phyloP scores from a whole-genome alignment of 495 filamentous ascomycete species.

The Baudoinia panamericana region DNA sequence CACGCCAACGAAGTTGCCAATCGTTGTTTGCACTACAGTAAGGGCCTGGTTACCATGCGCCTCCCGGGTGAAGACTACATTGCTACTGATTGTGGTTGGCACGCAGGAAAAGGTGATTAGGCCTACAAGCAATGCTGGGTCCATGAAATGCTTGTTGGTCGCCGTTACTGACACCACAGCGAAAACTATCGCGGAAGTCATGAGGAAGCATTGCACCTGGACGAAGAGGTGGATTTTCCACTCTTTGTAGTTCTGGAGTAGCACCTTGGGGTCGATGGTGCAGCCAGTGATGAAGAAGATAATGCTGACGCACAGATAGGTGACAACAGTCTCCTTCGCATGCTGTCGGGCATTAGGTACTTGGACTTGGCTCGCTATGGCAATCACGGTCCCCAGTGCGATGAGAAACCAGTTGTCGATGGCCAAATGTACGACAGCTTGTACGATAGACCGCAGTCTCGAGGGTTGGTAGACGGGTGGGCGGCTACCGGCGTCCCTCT shows the following conservation, averaged over 20 bases:
- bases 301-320: slow-evolving; percentile 30
- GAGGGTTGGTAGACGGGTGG: no score
- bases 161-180: slow-evolving; percentile 30
- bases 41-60: slow-evolving; percentile 32
- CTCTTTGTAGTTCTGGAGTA: slow-evolving; percentile 28
- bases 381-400: slow-evolving; percentile 25
- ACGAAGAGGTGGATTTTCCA: slow-evolving; percentile 33
- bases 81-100: slow-evolving; percentile 33
- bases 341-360: slow-evolving; percentile 27
- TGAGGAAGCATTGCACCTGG: slow-evolving; percentile 32
- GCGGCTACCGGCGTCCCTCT: no score
- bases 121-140: slow-evolving; percentile 32
- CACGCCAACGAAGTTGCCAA: slow-evolving; percentile 33
- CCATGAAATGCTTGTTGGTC: slow-evolving; percentile 30
- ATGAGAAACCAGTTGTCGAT: slow-evolving; percentile 28
- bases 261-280: slow-evolving; percentile 28
- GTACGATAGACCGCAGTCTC: no score
- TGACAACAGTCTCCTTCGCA: slow-evolving; percentile 26
- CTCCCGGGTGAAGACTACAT: slow-evolving; percentile 34
- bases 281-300: slow-evolving; percentile 36
- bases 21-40: slow-evolving; percentile 32
- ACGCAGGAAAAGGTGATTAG: slow-evolving; percentile 30
- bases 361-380: slow-evolving; percentile 32
- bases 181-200: slow-evolving; percentile 30
- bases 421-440: no score